These are phyloP conservation scores for Penicillium chermesinum DNA, from an alignment of 495 filamentous ascomycete genomes.

Conservation along the genomic window DNA sequence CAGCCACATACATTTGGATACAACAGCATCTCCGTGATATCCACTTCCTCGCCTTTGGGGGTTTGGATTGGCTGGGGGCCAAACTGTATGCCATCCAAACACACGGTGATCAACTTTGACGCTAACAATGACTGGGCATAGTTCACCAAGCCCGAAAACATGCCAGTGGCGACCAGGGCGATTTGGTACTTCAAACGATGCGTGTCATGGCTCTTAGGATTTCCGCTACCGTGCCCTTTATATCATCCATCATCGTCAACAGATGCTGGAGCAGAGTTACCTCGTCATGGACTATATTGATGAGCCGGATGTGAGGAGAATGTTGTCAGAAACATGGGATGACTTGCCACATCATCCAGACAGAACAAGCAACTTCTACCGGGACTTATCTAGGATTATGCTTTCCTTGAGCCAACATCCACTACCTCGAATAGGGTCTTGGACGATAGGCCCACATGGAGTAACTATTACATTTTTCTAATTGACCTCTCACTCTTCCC, in stretches of 20 bases:
- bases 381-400: conserved; percentile 25
- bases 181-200: conserved; percentile 18
- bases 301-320: conserved; percentile 17
- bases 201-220: conserved; percentile 18
- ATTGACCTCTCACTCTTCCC: conserved; percentile 25
- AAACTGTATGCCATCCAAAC: conserved; percentile 16
- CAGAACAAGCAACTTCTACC: conserved; percentile 24
- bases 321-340: conserved; percentile 34
- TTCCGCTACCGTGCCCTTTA: conserved; percentile 18
- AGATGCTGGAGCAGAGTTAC: conserved; percentile 2
- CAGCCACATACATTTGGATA: conserved; percentile 24
- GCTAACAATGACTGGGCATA: conserved; percentile 10
- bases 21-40: conserved; percentile 17
- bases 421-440: conserved; percentile 27
- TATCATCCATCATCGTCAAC: neutral
- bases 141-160: conserved; percentile 26
- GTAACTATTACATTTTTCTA: conserved; percentile 20
- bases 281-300: conserved; percentile 25
- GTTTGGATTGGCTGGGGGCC: conserved; percentile 27
- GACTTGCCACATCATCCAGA: conserved; percentile 14
- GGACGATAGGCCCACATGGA: conserved; percentile 17
- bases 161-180: conserved; percentile 20
- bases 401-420: conserved; percentile 18
- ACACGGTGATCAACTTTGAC: neutral
- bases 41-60: conserved; percentile 29